Base-by-base conservation (phyloP, 768 basidiomycete genomes). In the Phanerodontia chrysosporium region DNA sequence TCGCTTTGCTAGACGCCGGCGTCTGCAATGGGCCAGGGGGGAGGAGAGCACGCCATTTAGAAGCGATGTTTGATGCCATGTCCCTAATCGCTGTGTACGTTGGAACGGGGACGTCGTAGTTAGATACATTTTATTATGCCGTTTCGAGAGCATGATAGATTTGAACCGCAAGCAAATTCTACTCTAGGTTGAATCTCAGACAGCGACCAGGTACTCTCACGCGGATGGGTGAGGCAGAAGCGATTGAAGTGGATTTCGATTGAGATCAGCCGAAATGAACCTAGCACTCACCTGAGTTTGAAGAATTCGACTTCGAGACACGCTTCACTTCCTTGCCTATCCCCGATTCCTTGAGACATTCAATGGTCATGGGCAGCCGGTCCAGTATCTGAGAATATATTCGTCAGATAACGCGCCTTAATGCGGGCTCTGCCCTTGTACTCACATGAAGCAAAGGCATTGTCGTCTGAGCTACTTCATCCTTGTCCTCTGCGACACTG, bases 371-470 rank as follows among this genome's bases (percentile, higher is more conserved):
- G 5, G 92, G 92, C 55, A 94, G 74, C 55, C 92, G 86, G 72
- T 93, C 92, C 67, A 92, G 85, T 64, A 94, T 86, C 92, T 91
- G 68, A 36, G 35, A 59, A 51, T 42, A 57, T 28, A 16, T 59
- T n/a, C 42, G 58, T 58, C 16, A 63, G 49, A 24, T 39, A 13
- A 36, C 30, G 4, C 25, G 22, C 52, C 21, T 42, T 8, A 27
- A 14, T 16, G 4, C 10, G 9, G 8, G 25, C 21, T 58, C 48
- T 42, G 44, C 45, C 8, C 18, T 18, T 7, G 30, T 12, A 83
- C 91, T 78, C 74, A 93, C 92, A 75, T 92, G 90, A 52, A 94
- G 76, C 65, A 93, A 76, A 30, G 91, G 91, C 92, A 92, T 94
- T 58, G 87, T 83, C 5, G 89, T 92, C 69, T 91, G 87, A 53